Conservation (phyloP, 2,329 filamentous ascomycete genomes). For the Xylaria sp. region DNA sequence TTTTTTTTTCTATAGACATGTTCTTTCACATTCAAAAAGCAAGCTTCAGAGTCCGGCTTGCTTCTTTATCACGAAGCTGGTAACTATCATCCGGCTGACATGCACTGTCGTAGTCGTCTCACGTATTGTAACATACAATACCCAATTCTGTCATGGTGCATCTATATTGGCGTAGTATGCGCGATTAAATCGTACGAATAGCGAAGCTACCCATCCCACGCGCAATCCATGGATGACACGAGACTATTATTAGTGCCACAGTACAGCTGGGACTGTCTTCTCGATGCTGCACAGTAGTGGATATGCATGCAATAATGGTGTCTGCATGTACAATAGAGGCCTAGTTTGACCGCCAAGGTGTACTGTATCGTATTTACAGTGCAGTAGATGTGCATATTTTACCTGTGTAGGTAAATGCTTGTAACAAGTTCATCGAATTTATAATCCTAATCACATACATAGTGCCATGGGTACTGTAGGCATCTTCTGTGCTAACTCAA, state of each 20-base stretch:
- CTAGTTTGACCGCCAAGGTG: not conserved
- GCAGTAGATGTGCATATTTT: not conserved
- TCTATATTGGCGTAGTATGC: slow-evolving; percentile 30
- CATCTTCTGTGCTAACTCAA: not conserved
- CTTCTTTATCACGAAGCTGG: not conserved
- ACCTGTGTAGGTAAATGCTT: slow-evolving; percentile 2
- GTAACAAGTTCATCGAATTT: slow-evolving; percentile 12
- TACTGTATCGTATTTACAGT: not conserved
- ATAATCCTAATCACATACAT: not conserved
- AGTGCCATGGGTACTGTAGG: not conserved
- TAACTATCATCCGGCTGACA: not conserved
- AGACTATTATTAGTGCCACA: slow-evolving; percentile 22
- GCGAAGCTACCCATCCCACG: slow-evolving; percentile 12
- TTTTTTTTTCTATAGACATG: not conserved
- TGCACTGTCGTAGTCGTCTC: not conserved
- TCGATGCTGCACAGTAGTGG: slow-evolving; percentile 20
- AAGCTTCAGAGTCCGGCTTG: not conserved
- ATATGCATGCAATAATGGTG: slow-evolving; percentile 17
- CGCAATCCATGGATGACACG: slow-evolving; percentile 14
- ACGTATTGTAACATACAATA: not conserved
- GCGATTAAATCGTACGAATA: slow-evolving; percentile 36
- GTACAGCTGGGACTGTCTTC: slow-evolving; percentile 13
- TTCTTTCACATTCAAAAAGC: not conserved
- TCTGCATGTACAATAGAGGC: slow-evolving; percentile 1
- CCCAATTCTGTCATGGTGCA: slow-evolving; percentile 3